Evolutionary conservation across 2,329 filamentous ascomycete genomes (phyloP).

Genomic region (Thelonectria olida): DNA sequence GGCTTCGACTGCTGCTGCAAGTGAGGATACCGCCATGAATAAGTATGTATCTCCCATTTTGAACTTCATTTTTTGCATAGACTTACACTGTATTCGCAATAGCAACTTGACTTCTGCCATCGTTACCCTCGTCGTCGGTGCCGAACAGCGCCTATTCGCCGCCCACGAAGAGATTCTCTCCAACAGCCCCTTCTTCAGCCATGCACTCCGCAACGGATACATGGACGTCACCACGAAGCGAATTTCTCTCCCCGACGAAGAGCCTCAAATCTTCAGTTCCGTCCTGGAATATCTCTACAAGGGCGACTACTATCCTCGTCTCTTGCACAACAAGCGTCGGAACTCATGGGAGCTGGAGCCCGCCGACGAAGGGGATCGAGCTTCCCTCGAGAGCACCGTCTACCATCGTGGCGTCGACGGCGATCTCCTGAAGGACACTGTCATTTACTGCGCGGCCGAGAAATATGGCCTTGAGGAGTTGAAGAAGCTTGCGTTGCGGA

Average conservation of each 20-base stretch:
- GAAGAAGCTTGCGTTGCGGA: constrained; percentile 84
- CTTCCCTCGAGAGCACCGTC: constrained; percentile 69
- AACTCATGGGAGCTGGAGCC: constrained; percentile 87
- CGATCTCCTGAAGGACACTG: constrained; percentile 84
- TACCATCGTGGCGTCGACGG: constrained; percentile 72
- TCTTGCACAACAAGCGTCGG: constrained; percentile 82
- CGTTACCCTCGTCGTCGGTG: constrained; percentile 83
- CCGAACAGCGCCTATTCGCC: constrained; percentile 86
- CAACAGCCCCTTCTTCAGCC: constrained; percentile 78
- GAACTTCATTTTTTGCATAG: background rate
- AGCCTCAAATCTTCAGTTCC: constrained; percentile 90
- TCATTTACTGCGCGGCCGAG: constrained; percentile 89
- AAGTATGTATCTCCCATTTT: constrained; percentile 50
- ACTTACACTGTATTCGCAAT: constrained; percentile 18
- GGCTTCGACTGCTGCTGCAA: constrained; percentile 50
- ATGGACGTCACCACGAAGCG: constrained; percentile 63
- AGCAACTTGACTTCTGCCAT: constrained; percentile 73
- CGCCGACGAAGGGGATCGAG: constrained; percentile 54
- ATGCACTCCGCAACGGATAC: constrained; percentile 47
- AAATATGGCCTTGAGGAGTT: constrained; percentile 85
- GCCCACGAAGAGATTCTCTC: constrained; percentile 88
- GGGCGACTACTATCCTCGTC: constrained; percentile 88
- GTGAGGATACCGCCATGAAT: constrained; percentile 51
- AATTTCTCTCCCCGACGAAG: constrained; percentile 83
- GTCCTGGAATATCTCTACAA: constrained; percentile 94